These are phyloP conservation scores for Phaeosphaeria sp. DNA, from an alignment of 2,329 filamentous ascomycete genomes.

Conservation along the genomic window DNA sequence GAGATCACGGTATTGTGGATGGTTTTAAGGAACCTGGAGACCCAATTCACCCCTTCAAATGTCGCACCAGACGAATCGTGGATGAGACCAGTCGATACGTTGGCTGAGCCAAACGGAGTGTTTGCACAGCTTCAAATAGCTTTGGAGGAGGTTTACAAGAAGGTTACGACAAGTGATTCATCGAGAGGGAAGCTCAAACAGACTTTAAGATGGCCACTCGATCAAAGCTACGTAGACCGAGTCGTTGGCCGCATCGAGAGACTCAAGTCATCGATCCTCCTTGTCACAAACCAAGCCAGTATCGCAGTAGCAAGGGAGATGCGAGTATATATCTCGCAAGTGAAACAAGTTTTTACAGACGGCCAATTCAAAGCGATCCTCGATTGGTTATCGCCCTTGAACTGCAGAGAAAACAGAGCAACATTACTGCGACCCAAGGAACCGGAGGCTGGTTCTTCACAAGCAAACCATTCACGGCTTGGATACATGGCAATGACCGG, in stretches of 20 bases:
- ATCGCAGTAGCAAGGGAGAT: not conserved
- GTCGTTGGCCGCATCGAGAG: not conserved
- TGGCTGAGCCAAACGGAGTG: not conserved
- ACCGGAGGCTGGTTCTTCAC: not conserved
- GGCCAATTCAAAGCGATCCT: not conserved
- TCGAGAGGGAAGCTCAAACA: not conserved
- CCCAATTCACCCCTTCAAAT: not conserved
- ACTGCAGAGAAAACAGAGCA: not conserved
- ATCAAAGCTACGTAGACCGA: not conserved
- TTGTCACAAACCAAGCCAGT: not conserved
- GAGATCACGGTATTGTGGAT: conserved; percentile 1
- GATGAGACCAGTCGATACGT: not conserved
- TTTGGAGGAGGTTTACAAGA: not conserved
- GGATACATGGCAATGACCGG: not conserved
- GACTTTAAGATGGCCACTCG: not conserved
- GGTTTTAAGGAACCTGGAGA: not conserved
- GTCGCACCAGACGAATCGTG: not conserved
- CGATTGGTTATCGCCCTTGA: not conserved
- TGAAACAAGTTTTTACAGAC: not conserved
- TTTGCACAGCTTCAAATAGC: not conserved
- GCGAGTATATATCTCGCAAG: not conserved
- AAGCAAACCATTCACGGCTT: not conserved
- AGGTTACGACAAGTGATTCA: not conserved
- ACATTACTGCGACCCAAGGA: not conserved
- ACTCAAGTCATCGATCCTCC: not conserved